These are phyloP conservation scores for Fusarium lateritium DNA, from an alignment of 2,329 filamentous ascomycete genomes.

Conservation along the genomic window DNA sequence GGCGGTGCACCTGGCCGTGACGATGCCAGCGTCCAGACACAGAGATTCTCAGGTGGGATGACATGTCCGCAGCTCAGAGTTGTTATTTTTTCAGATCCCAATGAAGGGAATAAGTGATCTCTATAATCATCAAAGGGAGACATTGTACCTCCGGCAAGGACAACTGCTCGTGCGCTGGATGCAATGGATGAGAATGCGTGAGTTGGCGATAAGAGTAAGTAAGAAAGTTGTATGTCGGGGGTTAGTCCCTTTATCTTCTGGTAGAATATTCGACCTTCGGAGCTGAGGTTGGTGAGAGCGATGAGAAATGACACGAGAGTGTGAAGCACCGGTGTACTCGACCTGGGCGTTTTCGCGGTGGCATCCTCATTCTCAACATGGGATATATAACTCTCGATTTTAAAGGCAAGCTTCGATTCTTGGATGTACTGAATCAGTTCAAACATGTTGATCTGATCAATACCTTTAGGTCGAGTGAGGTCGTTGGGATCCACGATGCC, in stretches of 20 bases:
- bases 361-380: constrained; percentile 68
- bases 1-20: constrained; percentile 59
- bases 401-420: constrained; percentile 92
- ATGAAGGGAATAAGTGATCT: constrained; percentile 85
- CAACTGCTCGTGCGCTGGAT: constrained; percentile 85
- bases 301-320: constrained; percentile 75
- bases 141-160: constrained; percentile 97
- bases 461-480: constrained; percentile 85
- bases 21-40: constrained; percentile 78
- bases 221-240: constrained; percentile 76
- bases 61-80: constrained; percentile 96
- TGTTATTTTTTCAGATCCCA: constrained; percentile 74
- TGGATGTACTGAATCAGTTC: constrained; percentile 90
- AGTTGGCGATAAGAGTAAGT: constrained; percentile 91
- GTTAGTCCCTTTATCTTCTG: constrained; percentile 59
- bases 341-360: constrained; percentile 42
- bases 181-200: constrained; percentile 92
- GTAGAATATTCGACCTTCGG: constrained; percentile 77
- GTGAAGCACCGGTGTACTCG: constrained; percentile 67
- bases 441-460: constrained; percentile 95
- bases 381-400: constrained; percentile 89
- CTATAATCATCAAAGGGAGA: constrained; percentile 95
- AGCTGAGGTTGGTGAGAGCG: constrained; percentile 88
- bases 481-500: constrained; percentile 79
- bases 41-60: constrained; percentile 85